Conservation (phyloP, 352 stramenopile species). For the Pythium dissotocum region DNA sequence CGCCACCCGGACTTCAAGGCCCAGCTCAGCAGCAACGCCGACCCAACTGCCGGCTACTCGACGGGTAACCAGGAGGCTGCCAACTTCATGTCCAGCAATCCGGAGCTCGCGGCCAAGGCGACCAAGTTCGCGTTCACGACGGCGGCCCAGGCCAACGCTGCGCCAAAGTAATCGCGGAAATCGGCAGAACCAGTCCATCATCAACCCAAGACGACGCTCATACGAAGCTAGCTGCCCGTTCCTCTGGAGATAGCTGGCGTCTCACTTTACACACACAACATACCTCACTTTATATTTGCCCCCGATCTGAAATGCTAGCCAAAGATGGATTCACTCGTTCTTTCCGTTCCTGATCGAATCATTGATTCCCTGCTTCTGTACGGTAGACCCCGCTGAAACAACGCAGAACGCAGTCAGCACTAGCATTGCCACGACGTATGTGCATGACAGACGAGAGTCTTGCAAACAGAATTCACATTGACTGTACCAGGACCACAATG, state of each 20-base stretch:
- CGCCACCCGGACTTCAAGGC: constrained; percentile 86
- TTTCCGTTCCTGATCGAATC: not conserved
- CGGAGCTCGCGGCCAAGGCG: constrained; percentile 70
- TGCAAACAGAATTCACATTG: too few species aligned
- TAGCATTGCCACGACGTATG: too few species aligned
- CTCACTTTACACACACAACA: not conserved
- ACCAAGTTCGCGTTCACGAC: constrained; percentile 78
- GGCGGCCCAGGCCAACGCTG: constrained; percentile 24
- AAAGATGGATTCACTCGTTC: not conserved
- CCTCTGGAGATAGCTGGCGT: not conserved
- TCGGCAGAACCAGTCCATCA: not conserved
- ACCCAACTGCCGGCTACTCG: constrained; percentile 80
- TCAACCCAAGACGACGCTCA: not conserved
- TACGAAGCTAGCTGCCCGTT: not conserved
- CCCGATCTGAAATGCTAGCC: not conserved
- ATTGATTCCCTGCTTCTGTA: too few species aligned
- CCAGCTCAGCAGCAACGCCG: constrained; percentile 63
- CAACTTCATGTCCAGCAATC: constrained; percentile 82
- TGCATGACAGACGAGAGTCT: too few species aligned
- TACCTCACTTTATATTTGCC: constrained; percentile 14
- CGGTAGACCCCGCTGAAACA: too few species aligned
- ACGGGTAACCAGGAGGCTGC: constrained; percentile 81
- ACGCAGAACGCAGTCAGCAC: too few species aligned
- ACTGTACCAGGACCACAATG: too few species aligned
- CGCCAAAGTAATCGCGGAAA: constrained; percentile 23